phyloP scores from a whole-genome alignment of 2,329 filamentous ascomycete genomes.

The Monascus ruber region DNA sequence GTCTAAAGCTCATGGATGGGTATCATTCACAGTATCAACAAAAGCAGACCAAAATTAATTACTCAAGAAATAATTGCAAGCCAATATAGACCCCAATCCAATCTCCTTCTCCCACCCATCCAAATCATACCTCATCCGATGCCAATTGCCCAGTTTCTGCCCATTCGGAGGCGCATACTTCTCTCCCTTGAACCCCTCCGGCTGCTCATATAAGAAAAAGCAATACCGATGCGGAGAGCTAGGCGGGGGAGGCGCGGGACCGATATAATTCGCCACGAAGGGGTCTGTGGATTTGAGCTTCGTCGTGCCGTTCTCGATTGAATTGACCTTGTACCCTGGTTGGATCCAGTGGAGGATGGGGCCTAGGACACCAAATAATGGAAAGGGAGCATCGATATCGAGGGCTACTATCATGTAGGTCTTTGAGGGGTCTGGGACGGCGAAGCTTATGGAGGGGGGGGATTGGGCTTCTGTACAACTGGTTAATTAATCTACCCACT shows the following conservation, averaged over 20 bases:
- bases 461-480: constrained; percentile 9
- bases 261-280: constrained; percentile 30
- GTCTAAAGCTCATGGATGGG: no score
- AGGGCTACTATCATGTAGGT: constrained; percentile 33
- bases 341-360: constrained; percentile 41
- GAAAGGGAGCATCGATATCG: constrained; percentile 40
- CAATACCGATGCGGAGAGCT: constrained; percentile 40
- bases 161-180: constrained; percentile 24
- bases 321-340: constrained; percentile 20
- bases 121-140: constrained; percentile 34
- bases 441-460: constrained; percentile 8
- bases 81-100: constrained; percentile 21
- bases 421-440: constrained; percentile 1
- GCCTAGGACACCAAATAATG: constrained; percentile 29
- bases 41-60: constrained; percentile 7
- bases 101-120: constrained; percentile 29
- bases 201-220: constrained; percentile 41
- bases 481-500: neutral
- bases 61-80: constrained; percentile 28
- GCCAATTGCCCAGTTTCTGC: constrained; percentile 22
- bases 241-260: constrained; percentile 36
- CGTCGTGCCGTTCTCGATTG: neutral
- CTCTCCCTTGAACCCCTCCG: constrained; percentile 24
- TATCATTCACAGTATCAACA: no score
- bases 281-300: constrained; percentile 6